These are phyloP conservation scores for Corallochytrium limacisporum DNA, from an alignment of 78 protist genomes.

Conservation along the genomic window DNA sequence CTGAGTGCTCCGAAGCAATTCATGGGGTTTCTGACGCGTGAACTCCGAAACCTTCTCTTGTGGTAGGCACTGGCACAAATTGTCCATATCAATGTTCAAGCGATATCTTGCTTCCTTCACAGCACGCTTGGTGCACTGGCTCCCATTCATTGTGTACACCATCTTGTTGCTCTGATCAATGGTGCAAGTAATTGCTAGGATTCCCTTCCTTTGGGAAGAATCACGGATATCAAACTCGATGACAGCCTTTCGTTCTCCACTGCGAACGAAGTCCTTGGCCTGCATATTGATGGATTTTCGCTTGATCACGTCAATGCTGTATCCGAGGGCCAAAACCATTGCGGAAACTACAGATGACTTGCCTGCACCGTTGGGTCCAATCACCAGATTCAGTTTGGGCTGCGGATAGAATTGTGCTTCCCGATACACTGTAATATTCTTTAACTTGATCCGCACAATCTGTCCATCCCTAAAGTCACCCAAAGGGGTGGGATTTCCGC, in stretches of 20 bases:
- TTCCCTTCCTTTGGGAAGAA: background rate
- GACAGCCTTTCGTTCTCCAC: slow-evolving; percentile 26
- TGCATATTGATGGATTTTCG: background rate
- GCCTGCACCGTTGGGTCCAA: slow-evolving; percentile 92
- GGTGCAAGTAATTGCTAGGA: background rate
- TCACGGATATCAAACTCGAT: slow-evolving; percentile 58
- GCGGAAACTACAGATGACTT: slow-evolving; percentile 78
- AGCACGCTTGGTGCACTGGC: background rate
- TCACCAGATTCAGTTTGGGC: slow-evolving; percentile 54
- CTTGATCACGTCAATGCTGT: background rate
- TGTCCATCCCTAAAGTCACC: no score
- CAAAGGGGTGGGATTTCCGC: no score
- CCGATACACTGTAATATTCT: no score
- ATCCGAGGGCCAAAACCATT: slow-evolving; percentile 59
- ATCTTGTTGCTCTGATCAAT: background rate
- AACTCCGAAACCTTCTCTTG: slow-evolving; percentile 69
- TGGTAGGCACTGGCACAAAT: slow-evolving; percentile 74
- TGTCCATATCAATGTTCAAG: slow-evolving; percentile 55
- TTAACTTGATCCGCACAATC: no score
- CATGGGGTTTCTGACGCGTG: slow-evolving; percentile 40
- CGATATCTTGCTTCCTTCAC: background rate
- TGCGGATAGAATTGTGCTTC: slow-evolving; percentile 41
- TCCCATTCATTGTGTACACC: background rate
- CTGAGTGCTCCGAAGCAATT: slow-evolving; percentile 40
- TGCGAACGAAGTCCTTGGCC: slow-evolving; percentile 34